phyloP scores from a whole-genome alignment of 2,329 filamentous ascomycete genomes.

The Zymoseptoria pseudotritici region DNA sequence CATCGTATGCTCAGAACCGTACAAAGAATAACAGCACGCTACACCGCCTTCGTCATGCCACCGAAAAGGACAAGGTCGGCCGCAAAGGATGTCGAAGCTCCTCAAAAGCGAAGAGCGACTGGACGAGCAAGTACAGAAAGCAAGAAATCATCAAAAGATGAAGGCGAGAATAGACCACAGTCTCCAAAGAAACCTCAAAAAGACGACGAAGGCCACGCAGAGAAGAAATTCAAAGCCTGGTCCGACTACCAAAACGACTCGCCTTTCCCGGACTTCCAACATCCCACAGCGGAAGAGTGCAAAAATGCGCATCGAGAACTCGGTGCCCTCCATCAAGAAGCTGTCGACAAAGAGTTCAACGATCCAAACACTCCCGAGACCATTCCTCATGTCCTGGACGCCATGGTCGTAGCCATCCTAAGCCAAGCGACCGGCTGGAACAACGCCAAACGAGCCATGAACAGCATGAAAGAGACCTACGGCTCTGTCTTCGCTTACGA shows the following conservation, averaged over 20 bases:
- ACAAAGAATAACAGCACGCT: not conserved
- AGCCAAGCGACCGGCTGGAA: constrained; percentile 6
- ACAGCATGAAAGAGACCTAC: constrained; percentile 1
- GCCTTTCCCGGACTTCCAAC: not conserved
- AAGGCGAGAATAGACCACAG: not conserved
- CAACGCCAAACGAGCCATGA: constrained; percentile 6
- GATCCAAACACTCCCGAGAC: not conserved
- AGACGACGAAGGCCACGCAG: not conserved
- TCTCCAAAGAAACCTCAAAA: not conserved
- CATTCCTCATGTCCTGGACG: constrained; percentile 4
- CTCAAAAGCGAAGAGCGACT: not conserved
- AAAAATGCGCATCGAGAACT: not conserved
- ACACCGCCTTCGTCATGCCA: not conserved
- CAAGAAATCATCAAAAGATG: not conserved
- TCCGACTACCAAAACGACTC: not conserved
- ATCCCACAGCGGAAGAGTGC: not conserved
- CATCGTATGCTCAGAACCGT: not conserved
- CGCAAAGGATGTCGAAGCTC: not conserved
- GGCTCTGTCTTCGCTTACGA: constrained; percentile 4
- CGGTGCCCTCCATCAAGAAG: not conserved
- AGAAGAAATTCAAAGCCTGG: not conserved
- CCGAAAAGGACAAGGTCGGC: not conserved
- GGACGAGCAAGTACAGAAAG: not conserved
- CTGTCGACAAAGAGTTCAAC: not conserved
- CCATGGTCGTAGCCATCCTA: constrained; percentile 3